Evolutionary conservation across 2,329 filamentous ascomycete species (phyloP).

Genomic region (Nakataea oryzae): DNA sequence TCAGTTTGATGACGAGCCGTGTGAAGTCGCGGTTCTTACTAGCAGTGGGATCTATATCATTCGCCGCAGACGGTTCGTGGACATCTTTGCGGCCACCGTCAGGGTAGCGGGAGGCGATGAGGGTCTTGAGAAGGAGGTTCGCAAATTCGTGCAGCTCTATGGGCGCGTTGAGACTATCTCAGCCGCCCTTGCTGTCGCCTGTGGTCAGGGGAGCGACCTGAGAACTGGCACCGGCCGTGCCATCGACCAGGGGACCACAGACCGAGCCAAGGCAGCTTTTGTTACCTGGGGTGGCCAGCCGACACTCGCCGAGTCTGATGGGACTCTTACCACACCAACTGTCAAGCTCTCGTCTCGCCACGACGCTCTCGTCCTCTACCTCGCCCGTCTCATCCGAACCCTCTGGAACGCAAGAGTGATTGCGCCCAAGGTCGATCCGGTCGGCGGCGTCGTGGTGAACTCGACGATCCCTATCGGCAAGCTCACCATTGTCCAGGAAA

Average conservation of each 20-base stretch:
- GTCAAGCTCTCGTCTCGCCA: conserved; percentile 84
- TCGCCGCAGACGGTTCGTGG: conserved; percentile 73
- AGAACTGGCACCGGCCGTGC: conserved; percentile 63
- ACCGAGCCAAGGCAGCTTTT: conserved; percentile 76
- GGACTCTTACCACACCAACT: conserved; percentile 65
- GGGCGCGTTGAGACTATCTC: conserved; percentile 83
- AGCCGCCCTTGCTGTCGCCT: conserved; percentile 86
- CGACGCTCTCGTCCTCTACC: conserved; percentile 77
- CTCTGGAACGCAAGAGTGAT: conserved; percentile 80
- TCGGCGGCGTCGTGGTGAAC: conserved; percentile 50
- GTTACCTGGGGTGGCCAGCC: conserved; percentile 89
- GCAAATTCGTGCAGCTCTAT: conserved; percentile 75
- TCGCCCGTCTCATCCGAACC: conserved; percentile 76
- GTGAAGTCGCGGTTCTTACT: conserved; percentile 84
- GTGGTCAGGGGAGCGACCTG: conserved; percentile 76
- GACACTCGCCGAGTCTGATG: conserved; percentile 66
- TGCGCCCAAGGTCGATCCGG: conserved; percentile 32
- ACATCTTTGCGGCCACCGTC: conserved; percentile 80
- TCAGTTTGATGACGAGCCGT: conserved; percentile 77
- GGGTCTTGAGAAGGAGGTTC: conserved; percentile 70
- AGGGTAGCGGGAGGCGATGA: conserved; percentile 65
- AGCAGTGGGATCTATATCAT: conserved; percentile 85
- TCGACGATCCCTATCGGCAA: conserved; percentile 60
- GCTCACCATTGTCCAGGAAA: conserved; percentile 66
- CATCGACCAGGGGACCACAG: conserved; percentile 76